phyloP scores from a whole-genome alignment of 768 basidiomycete genomes.

The Asterophora lycoperdoides region DNA sequence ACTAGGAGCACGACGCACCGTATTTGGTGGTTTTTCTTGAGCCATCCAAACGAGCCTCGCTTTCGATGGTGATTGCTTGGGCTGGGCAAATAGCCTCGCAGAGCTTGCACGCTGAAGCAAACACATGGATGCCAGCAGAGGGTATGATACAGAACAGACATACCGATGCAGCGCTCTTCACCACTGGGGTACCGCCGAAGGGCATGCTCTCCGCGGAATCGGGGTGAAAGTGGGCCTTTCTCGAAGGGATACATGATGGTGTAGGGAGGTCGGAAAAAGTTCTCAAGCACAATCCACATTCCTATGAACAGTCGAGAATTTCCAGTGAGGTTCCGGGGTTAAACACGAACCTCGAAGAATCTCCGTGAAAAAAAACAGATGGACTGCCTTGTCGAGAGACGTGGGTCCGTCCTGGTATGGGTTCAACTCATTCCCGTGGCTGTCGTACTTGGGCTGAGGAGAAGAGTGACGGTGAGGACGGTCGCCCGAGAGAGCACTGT shows the following conservation, averaged over 20 bases:
- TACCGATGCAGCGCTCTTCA: slow-evolving; percentile 98
- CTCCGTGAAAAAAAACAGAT: slow-evolving; percentile 98
- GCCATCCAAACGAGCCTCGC: slow-evolving; percentile 92
- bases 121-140: slow-evolving; percentile 7
- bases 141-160: slow-evolving; percentile 25
- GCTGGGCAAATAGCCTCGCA: slow-evolving; percentile 99
- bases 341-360: slow-evolving; percentile 81
- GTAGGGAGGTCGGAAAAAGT: slow-evolving; percentile 92
- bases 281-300: slow-evolving; percentile 95
- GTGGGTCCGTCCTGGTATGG: slow-evolving; percentile 78
- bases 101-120: slow-evolving; percentile 82
- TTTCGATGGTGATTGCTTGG: slow-evolving; percentile 99
- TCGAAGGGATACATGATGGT: slow-evolving; percentile 99
- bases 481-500: slow-evolving; percentile 32
- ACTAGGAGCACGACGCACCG: slow-evolving; percentile 43
- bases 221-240: slow-evolving; percentile 95
- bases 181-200: slow-evolving; percentile 94
- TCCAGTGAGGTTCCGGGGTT: neutral
- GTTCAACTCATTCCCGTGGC: slow-evolving; percentile 52
- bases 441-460: slow-evolving; percentile 26
- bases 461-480: slow-evolving; percentile 24
- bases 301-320: slow-evolving; percentile 44
- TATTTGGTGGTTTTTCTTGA: slow-evolving; percentile 97
- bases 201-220: slow-evolving; percentile 98
- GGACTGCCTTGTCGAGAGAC: slow-evolving; percentile 93